These are phyloP conservation scores for Alternaria sp. DNA, from an alignment of 2,329 filamentous ascomycete genomes.

Conservation along the genomic window DNA sequence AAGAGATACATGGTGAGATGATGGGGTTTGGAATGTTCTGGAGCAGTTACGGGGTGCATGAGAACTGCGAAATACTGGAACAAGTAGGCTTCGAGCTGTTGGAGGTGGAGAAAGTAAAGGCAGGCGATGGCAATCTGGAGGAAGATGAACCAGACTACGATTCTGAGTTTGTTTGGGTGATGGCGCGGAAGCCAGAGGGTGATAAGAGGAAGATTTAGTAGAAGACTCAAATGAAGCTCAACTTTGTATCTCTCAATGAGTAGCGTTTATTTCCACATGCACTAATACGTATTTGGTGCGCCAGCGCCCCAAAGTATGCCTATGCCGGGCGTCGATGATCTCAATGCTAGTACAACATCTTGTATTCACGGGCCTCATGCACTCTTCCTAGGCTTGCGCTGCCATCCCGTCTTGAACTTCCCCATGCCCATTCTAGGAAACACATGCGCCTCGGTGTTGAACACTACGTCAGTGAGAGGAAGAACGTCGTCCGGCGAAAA, in stretches of 20 bases:
- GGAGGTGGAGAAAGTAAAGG: slow-evolving; percentile 23
- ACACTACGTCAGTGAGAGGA: background rate
- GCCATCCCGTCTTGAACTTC: background rate
- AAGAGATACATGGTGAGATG: slow-evolving; percentile 34
- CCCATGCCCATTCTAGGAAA: background rate
- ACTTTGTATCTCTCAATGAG: background rate
- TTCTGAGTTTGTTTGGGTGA: slow-evolving; percentile 19
- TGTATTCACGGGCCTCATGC: background rate
- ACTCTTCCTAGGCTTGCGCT: background rate
- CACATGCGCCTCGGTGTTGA: background rate
- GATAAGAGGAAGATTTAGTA: background rate
- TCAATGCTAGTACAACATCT: background rate
- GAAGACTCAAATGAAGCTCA: background rate
- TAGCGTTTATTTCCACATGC: background rate
- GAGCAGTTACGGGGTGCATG: slow-evolving; percentile 40
- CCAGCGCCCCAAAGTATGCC: background rate
- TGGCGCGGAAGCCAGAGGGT: slow-evolving; percentile 11
- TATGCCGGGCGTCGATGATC: no score
- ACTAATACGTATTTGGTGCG: background rate
- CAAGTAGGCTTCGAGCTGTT: slow-evolving; percentile 19
- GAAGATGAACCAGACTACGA: slow-evolving; percentile 24
- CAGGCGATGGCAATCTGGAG: slow-evolving; percentile 20
- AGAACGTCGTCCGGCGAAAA: background rate
- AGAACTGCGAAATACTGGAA: slow-evolving; percentile 26
- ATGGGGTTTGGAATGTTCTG: slow-evolving; percentile 43